Evolutionary conservation across 148 eudicot genomes (phyloP).

Genomic region (Vaccinium macrocarpon): DNA sequence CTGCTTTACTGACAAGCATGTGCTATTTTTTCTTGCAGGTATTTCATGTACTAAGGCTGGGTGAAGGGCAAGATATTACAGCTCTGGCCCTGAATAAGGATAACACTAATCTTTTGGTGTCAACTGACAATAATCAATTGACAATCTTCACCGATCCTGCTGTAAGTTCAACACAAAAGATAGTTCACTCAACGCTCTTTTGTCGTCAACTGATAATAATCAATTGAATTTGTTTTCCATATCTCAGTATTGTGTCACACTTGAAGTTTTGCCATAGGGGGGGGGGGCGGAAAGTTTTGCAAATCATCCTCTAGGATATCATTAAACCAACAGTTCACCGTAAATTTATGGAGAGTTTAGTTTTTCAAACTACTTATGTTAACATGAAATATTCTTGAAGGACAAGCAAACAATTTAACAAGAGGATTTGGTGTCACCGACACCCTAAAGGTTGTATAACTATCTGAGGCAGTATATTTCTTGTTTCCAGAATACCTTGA

Average conservation of each 20-base stretch:
- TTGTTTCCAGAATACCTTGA: neutral
- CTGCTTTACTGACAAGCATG: constrained; percentile 18
- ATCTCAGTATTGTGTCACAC: neutral
- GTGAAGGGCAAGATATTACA: constrained; percentile 77
- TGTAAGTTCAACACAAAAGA: constrained; percentile 47
- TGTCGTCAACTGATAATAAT: neutral
- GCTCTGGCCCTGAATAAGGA: constrained; percentile 81
- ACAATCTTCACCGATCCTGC: constrained; percentile 92
- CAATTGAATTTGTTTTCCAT: neutral
- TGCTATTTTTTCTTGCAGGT: constrained; percentile 51
- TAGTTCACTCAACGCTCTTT: neutral
- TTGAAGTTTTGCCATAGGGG: neutral
- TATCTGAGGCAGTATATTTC: neutral
- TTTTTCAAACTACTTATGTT: neutral
- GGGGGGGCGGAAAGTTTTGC: too few relatives aligned
- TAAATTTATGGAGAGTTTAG: neutral
- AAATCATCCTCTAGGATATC: neutral
- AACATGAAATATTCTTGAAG: neutral
- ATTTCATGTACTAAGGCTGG: constrained; percentile 62
- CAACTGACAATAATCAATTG: constrained; percentile 78
- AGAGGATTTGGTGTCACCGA: neutral
- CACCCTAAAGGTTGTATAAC: neutral
- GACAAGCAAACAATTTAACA: neutral
- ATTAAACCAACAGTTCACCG: neutral
- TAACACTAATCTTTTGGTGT: constrained; percentile 88